A percentile compares a stretch with the other conserved stretches of the same genome.
Evolutionary conservation across 2,329 filamentous ascomycete species (phyloP).

Genomic region (Botrytis aclada): DNA sequence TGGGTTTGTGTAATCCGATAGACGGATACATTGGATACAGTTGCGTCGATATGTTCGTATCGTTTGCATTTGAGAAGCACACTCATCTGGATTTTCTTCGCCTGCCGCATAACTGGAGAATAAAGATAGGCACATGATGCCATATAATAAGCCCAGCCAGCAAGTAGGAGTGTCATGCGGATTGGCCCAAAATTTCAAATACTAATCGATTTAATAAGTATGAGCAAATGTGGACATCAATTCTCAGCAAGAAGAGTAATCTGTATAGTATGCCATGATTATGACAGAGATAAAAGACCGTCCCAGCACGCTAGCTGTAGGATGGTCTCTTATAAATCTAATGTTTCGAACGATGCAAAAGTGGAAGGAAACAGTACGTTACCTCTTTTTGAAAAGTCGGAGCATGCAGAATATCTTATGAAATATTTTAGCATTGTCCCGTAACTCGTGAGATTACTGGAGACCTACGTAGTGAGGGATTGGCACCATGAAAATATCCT

Average conservation of each 20-base stretch:
- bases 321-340: neutral
- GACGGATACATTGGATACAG: conserved; percentile 51
- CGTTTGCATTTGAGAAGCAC: conserved; percentile 46
- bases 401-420: conserved; percentile 50
- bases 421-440: neutral
- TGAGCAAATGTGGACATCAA: neutral
- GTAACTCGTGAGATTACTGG: too few relatives aligned
- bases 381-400: conserved; percentile 50
- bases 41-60: conserved; percentile 49
- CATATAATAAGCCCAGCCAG: conserved; percentile 50
- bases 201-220: conserved; percentile 37
- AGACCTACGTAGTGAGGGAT: conserved; percentile 49
- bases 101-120: conserved; percentile 46
- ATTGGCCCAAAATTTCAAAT: conserved; percentile 49
- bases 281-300: neutral
- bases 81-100: conserved; percentile 46
- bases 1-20: conserved; percentile 51
- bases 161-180: conserved; percentile 41
- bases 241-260: neutral
- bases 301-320: neutral
- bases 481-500: conserved; percentile 53
- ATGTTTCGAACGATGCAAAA: neutral
- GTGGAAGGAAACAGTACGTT: neutral
- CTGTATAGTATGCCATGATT: conserved; percentile 18
- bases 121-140: conserved; percentile 29